These are phyloP conservation scores for Nicotiana otophora DNA, from an alignment of 257 asterid species.

Conservation along the genomic window DNA sequence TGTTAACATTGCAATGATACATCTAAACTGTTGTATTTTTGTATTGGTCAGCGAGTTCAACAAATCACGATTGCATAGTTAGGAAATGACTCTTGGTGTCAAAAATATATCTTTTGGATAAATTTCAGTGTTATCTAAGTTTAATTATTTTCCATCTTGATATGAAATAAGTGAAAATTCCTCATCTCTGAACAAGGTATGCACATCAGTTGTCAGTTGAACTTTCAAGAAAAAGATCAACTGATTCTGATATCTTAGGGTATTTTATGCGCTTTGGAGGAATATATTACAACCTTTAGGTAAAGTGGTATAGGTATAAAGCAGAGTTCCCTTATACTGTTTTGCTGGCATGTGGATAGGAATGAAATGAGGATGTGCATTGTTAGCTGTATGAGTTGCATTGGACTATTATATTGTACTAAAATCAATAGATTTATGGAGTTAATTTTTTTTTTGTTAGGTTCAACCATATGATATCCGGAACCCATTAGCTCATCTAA, in stretches of 20 bases:
- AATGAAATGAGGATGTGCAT: constrained; percentile 7
- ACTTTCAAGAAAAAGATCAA: constrained; percentile 41
- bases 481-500: no score
- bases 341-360: constrained; percentile 59
- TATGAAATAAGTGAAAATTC: constrained; percentile 7
- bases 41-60: no score
- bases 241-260: constrained; percentile 60
- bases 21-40: neutral
- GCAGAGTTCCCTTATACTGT: constrained; percentile 31
- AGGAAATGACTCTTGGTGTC: no score
- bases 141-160: neutral
- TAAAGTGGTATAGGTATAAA: constrained; percentile 33
- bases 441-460: no score
- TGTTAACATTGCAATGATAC: neutral
- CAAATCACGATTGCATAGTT: no score
- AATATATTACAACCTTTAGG: constrained; percentile 46
- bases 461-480: no score
- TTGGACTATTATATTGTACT: neutral
- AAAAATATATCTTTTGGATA: no score
- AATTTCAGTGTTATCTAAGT: neutral
- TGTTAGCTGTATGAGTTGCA: constrained; percentile 2
- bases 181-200: constrained; percentile 22
- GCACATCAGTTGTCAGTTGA: constrained; percentile 32
- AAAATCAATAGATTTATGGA: no score
- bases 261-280: constrained; percentile 64